These are phyloP conservation scores for Coniochaeta hoffmannii DNA, from an alignment of 2,329 filamentous ascomycete genomes.

Conservation along the genomic window DNA sequence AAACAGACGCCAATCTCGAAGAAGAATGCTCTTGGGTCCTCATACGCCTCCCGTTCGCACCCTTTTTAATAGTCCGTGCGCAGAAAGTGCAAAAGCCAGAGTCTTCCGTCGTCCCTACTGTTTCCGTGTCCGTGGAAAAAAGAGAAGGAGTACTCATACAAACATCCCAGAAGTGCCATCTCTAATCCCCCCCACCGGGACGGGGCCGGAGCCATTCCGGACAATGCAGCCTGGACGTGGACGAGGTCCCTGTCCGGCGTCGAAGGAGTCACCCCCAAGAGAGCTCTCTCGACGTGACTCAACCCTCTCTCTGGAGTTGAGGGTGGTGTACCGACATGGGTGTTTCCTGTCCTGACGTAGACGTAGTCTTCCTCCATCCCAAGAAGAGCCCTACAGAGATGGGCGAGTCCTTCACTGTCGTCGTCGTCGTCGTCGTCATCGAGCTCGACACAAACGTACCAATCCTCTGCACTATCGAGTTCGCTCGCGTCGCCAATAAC, in stretches of 20 bases:
- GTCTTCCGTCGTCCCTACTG: background rate
- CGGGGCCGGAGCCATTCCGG: background rate
- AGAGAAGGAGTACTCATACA: background rate
- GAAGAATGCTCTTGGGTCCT: background rate
- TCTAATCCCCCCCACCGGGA: background rate
- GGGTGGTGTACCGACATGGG: background rate
- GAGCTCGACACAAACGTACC: background rate
- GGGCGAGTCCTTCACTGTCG: background rate
- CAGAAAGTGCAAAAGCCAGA: background rate
- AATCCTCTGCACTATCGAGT: background rate
- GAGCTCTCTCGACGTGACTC: background rate
- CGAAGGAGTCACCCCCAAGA: background rate
- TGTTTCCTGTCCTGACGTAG: too few relatives aligned
- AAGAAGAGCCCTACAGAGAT: background rate
- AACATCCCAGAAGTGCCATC: background rate
- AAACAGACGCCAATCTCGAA: background rate
- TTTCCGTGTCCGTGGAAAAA: too few relatives aligned
- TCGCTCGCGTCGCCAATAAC: background rate
- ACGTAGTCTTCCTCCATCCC: background rate
- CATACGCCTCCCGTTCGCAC: background rate
- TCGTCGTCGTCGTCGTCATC: background rate
- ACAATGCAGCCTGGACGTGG: too few relatives aligned
- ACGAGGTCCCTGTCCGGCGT: too few relatives aligned
- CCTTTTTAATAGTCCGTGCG: background rate
- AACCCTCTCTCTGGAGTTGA: background rate